Evolutionary conservation across 2,329 filamentous ascomycete species (phyloP), one percentile per base, ranked within the genome.

Genomic region (Ascochyta viciae-villosae): DNA sequence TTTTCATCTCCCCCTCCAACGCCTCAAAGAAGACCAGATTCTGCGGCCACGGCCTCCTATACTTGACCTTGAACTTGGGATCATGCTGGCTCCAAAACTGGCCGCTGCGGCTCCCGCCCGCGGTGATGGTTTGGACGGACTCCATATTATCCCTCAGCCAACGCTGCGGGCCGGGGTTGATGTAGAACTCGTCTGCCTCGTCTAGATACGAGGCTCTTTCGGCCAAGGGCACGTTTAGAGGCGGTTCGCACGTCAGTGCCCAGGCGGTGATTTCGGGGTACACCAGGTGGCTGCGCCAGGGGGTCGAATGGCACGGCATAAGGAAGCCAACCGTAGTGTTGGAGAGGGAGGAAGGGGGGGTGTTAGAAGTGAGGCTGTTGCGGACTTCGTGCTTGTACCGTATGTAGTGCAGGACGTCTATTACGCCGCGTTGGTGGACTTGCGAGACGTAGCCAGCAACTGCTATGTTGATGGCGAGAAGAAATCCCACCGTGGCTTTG

Each of bases 231-330:
- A 92, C 82, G 66, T 88, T 79, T 12, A 99, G 78, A 0, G 95
- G 95, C 1, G 95, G 95, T 65, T 97, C 93, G 75, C 95, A 99
- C 6, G 90, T 89, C 15, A 98, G 80, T 0, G 93, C 94, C 81
- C 93, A 93, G 4, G 92, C 92, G 54, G 85, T 78, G 49, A 97
- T 86, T 27, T 81, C 78, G 0, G 91, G 85, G 70, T 95, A 85
- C 58, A 96, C 82, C 35, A 98, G 83, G 70, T 96, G 90, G 15
- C 89, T 92, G 67, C 93, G 89, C 94, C 95, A 98, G 2, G 95
- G 94, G 0, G 94, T 98, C 63, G 90, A 91, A 80, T 99, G 95
- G 78, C 95, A 99, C 9, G 95, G 95, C 84, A 93, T 96, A 23
- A 99, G 83, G 77, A 98, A 97, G 19, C 89, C 89, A 31, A 88